phyloP scores from a whole-genome alignment of 2,329 filamentous ascomycete species.

The Ceratocystis harringtonii region DNA sequence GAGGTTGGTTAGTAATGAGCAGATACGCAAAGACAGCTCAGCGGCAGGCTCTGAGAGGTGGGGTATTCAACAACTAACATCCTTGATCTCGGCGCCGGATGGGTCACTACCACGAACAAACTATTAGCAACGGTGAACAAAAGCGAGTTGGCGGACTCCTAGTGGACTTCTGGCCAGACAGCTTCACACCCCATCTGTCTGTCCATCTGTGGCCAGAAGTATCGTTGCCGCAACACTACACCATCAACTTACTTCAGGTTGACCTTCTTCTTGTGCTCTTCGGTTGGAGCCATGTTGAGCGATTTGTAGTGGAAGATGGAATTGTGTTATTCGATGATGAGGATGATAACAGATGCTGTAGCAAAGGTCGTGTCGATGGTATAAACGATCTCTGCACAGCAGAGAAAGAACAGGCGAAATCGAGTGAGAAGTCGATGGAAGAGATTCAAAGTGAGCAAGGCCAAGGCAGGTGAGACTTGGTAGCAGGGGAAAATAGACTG shows the following conservation, averaged over 20 bases:
- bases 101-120: constrained; percentile 47
- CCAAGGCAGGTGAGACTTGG: neutral
- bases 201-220: neutral
- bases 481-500: neutral
- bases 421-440: neutral
- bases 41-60: neutral
- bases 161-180: too few relatives aligned
- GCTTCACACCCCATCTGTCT: neutral
- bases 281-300: constrained; percentile 45
- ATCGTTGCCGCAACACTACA: neutral
- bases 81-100: constrained; percentile 75
- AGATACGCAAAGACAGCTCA: neutral
- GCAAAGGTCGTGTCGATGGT: neutral
- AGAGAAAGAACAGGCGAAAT: constrained; percentile 12
- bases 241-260: constrained; percentile 54
- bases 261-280: constrained; percentile 68
- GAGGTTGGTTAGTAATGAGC: constrained; percentile 24
- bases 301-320: neutral
- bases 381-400: constrained; percentile 14
- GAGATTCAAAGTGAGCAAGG: neutral
- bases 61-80: constrained; percentile 38
- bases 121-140: constrained; percentile 22
- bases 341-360: neutral
- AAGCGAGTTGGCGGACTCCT: too few relatives aligned
- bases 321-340: neutral